phyloP scores from a whole-genome alignment of 2,329 filamentous ascomycete species.

The Hypoxylon sp. region DNA sequence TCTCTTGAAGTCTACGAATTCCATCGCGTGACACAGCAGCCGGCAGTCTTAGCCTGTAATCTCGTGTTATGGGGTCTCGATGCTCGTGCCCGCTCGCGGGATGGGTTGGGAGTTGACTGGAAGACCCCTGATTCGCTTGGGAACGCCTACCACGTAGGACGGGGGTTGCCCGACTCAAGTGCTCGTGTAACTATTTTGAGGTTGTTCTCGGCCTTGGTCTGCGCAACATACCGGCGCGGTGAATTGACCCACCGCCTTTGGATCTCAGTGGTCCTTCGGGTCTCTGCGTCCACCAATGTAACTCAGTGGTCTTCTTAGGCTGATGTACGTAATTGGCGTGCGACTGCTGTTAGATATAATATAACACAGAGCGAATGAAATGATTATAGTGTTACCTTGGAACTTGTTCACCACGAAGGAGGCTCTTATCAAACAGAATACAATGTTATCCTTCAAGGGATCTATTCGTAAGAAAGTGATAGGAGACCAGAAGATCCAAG shows the following conservation, averaged over 20 bases:
- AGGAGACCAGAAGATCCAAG: too few relatives aligned
- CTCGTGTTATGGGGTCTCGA: slow-evolving; percentile 28
- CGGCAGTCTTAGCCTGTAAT: slow-evolving; percentile 5
- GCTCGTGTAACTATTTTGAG: slow-evolving; percentile 3
- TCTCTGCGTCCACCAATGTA: background rate
- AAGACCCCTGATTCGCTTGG: background rate
- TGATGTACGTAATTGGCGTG: background rate
- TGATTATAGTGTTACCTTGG: too few relatives aligned
- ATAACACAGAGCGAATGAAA: background rate
- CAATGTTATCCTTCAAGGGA: too few relatives aligned
- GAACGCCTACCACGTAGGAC: background rate
- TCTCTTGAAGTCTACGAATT: slow-evolving; percentile 5
- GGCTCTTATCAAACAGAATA: too few relatives aligned
- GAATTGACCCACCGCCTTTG: background rate
- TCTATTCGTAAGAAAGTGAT: too few relatives aligned
- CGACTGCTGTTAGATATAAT: background rate
- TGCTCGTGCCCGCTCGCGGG: slow-evolving; percentile 2
- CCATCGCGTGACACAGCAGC: slow-evolving; percentile 20
- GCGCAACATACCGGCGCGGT: background rate
- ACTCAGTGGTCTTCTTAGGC: background rate
- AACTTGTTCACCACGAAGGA: too few relatives aligned
- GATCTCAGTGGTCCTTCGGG: background rate
- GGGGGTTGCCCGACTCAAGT: slow-evolving; percentile 5
- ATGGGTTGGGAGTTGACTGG: background rate
- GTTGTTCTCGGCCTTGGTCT: slow-evolving; percentile 7